Base-by-base conservation (phyloP, 495 filamentous ascomycete species). In the Cryomyces antarcticus region DNA sequence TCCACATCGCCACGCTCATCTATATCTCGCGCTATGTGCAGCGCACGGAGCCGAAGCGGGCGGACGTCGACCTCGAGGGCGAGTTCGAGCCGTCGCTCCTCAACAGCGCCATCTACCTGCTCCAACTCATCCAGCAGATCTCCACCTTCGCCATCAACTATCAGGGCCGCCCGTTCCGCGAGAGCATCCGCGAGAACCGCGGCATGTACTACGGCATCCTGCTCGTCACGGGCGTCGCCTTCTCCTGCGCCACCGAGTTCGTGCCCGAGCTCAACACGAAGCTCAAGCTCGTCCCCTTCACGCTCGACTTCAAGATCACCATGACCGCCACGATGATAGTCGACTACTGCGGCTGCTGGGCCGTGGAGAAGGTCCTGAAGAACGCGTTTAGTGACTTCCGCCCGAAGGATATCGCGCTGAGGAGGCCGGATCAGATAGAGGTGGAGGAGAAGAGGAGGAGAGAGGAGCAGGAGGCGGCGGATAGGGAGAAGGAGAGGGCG, bases 61-160 rank as follows among this genome's bases (percentile, higher is more conserved):
- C 72, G 31, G 67, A 79, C 17, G 68, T 94, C 45, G 88, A 99
- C 55, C 77, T 96, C 11, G 89, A 99, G 62, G 80, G 84, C 52
- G 88, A 99, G 53, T 99, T 99, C 52, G 62, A 77, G 44, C 92
- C 92, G 5, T 94, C 86, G 5, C 73, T 99, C 7, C 76, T 99
- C 55, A 99, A 99, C 68, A 83, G 77, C 46, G 89, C 92, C 42
- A 82, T 99, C 52, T 99, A 99, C 63, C 82, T 99, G 37, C 75
- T 99, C 3, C 92, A 96, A 54, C 73, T 99, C 37, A 96, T 99
- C 62, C 89, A 99, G 61, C 92, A 99, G 56, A 94, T 99, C 55
- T 96, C 89, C 7, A 99, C 89, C 6, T 99, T 99, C 55, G 87
- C 89, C 33, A 89, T 96, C 71, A 99, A 99, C 68, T 99, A 99